phyloP scores from a whole-genome alignment of 1,139 yeast species.

The Suhomyces kunorum region DNA sequence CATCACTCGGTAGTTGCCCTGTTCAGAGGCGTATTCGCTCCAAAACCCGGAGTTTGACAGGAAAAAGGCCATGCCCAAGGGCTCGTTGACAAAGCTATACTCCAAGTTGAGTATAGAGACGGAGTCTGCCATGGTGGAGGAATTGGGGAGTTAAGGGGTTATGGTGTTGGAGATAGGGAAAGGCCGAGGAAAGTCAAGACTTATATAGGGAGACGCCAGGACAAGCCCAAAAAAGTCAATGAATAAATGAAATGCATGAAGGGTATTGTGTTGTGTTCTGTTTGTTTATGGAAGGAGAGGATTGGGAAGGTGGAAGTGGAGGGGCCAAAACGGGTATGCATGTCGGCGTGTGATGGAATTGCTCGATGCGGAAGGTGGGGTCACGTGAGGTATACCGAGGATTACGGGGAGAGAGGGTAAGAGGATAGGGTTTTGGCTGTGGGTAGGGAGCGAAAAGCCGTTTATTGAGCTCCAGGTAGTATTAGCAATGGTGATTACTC shows the following conservation, averaged over 20 bases:
- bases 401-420: no score
- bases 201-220: slow-evolving; percentile 5
- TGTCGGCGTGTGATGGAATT: slow-evolving; percentile 9
- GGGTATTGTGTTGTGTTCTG: slow-evolving; percentile 2
- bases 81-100: slow-evolving; percentile 38
- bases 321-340: slow-evolving; percentile 6
- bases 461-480: no score
- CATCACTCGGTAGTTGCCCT: slow-evolving; percentile 22
- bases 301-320: slow-evolving; percentile 4
- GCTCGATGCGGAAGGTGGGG: slow-evolving; percentile 6
- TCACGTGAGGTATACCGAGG: slow-evolving; percentile 2
- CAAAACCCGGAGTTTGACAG: slow-evolving; percentile 40
- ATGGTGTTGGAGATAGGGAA: neutral
- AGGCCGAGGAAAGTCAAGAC: neutral
- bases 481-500: no score
- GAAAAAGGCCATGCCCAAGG: slow-evolving; percentile 26
- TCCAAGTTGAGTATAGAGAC: slow-evolving; percentile 35
- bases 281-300: slow-evolving; percentile 9
- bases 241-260: slow-evolving; percentile 5
- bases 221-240: slow-evolving; percentile 2
- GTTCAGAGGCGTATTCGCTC: slow-evolving; percentile 22
- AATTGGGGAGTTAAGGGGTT: neutral
- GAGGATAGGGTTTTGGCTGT: no score
- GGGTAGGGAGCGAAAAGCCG: no score
- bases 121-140: slow-evolving; percentile 17